A percentile compares a stretch with the other conserved stretches of the same genome.
Evolutionary conservation across 306 rosid species (phyloP).

Genomic region (Castanea mollissima): DNA sequence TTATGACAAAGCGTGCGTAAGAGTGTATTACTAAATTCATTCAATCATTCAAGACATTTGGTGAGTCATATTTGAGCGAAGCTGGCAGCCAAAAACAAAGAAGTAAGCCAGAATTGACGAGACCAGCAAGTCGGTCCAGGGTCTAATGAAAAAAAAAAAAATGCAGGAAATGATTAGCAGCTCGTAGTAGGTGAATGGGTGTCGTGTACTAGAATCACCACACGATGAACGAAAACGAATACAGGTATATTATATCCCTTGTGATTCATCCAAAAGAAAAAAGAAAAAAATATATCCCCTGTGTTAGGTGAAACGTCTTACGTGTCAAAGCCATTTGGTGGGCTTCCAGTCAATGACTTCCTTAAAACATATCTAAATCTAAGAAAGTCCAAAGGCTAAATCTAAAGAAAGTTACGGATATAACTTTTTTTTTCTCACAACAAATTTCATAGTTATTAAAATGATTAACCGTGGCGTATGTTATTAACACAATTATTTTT

Average conservation of each 20-base stretch:
- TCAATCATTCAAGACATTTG: background rate
- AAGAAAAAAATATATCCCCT: background rate
- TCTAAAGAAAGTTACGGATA: too few relatives aligned
- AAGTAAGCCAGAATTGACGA: background rate
- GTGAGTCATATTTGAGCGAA: background rate
- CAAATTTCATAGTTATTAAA: too few relatives aligned
- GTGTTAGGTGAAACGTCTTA: slow-evolving; percentile 24
- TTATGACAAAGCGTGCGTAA: too few relatives aligned
- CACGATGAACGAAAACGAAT: background rate
- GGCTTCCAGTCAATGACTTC: slow-evolving; percentile 10
- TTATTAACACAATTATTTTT: too few relatives aligned
- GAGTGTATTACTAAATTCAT: too few relatives aligned
- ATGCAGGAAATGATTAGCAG: background rate
- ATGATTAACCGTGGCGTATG: too few relatives aligned
- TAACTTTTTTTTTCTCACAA: too few relatives aligned
- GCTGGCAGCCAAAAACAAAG: background rate
- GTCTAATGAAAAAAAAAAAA: too few relatives aligned
- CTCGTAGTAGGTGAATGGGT: background rate
- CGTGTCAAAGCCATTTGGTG: slow-evolving; percentile 8
- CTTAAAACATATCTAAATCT: background rate
- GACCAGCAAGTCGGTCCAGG: background rate
- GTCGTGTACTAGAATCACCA: background rate
- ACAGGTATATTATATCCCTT: background rate
- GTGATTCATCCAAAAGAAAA: background rate
- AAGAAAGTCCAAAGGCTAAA: too few relatives aligned